Base-by-base conservation (phyloP, 495 filamentous ascomycete genomes). In the Penicillium pancosmium region DNA sequence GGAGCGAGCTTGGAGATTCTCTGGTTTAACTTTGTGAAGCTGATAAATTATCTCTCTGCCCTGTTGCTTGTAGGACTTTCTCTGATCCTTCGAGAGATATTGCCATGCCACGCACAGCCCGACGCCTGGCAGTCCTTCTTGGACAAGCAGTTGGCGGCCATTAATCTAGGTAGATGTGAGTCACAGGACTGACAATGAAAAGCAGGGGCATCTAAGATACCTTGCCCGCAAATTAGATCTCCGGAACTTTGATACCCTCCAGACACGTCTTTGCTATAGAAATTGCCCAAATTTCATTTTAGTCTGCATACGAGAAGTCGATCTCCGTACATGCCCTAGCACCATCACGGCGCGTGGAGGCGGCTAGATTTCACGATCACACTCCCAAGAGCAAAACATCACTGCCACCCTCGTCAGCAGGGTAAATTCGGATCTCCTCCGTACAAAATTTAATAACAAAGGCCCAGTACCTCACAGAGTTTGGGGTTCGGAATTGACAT, bases 301-400 rank as follows among this genome's bases (percentile, higher is more conserved):
- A 63, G 68, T 79, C 75, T 23, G 75, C 72, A 47, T 68, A 76
- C 23, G 72, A 70, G 60, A 69, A 76, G 62, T 73, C 70, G 10
- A 64, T 61, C 46, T 73, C 52, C 9, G 21, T 40, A 35, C 5
- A 52, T 35, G 25, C n/a, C n/a, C n/a, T 41, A 19, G 16, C 52
- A 12, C 40, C 25, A 21, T 48, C 44, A 13, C 16, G n/a, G 56
- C 34, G 38, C 31, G 33, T 75, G 65, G 40, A 78, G 72, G 61
- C 78, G 74, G 52, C 70, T 76, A 5, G 75, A 78, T 59, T 78
- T 81, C 46, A 81, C 65, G 46, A 81, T 78, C 13, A 77, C 66
- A 50, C 70, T 76, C 78, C 77, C 41, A 78, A 61, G 19, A 76
- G 74, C 53, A 79, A 79, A 8, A 79, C 74, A 56, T 80, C 76